phyloP scores from a whole-genome alignment of 2,329 filamentous ascomycete species.

The Aquanectria penicillioides region DNA sequence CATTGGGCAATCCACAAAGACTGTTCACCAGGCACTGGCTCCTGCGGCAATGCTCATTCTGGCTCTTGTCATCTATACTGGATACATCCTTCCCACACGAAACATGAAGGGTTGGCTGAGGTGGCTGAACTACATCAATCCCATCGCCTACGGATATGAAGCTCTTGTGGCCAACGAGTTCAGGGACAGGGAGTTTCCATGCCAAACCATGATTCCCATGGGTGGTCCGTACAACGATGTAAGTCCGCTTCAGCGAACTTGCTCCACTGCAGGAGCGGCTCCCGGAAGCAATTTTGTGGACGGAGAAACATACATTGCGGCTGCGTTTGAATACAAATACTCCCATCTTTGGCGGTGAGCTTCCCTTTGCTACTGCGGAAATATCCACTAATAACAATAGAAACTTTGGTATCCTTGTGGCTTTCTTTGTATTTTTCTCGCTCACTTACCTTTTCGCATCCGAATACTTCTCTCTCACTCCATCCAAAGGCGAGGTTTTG shows the following conservation, averaged over 20 bases:
- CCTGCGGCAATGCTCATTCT: slow-evolving; percentile 49
- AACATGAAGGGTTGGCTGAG: slow-evolving; percentile 40
- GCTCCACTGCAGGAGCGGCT: slow-evolving; percentile 24
- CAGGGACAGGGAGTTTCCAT: slow-evolving; percentile 15
- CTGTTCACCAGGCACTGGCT: slow-evolving; percentile 56
- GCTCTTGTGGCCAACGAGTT: slow-evolving; percentile 30
- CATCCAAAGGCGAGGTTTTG: slow-evolving; percentile 71
- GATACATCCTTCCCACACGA: slow-evolving; percentile 55
- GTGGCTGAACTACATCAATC: slow-evolving; percentile 73
- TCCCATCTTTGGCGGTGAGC: slow-evolving; percentile 62
- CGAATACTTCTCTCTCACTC: slow-evolving; percentile 66
- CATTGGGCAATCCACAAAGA: slow-evolving; percentile 56
- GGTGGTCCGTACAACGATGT: slow-evolving; percentile 7
- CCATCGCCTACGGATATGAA: slow-evolving; percentile 62
- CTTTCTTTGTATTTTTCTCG: slow-evolving; percentile 71
- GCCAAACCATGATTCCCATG: slow-evolving; percentile 15
- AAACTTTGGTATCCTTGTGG: slow-evolving; percentile 73
- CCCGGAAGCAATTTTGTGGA: slow-evolving; percentile 18
- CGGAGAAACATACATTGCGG: slow-evolving; percentile 29
- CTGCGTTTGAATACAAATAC: slow-evolving; percentile 57
- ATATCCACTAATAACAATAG: slow-evolving; percentile 40
- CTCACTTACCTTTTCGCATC: slow-evolving; percentile 68
- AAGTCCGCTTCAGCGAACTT: background rate
- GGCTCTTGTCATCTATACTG: slow-evolving; percentile 51
- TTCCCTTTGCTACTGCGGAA: background rate